These are phyloP conservation scores for Didymella segeticola DNA, from an alignment of 2,329 filamentous ascomycete genomes.

Conservation along the genomic window DNA sequence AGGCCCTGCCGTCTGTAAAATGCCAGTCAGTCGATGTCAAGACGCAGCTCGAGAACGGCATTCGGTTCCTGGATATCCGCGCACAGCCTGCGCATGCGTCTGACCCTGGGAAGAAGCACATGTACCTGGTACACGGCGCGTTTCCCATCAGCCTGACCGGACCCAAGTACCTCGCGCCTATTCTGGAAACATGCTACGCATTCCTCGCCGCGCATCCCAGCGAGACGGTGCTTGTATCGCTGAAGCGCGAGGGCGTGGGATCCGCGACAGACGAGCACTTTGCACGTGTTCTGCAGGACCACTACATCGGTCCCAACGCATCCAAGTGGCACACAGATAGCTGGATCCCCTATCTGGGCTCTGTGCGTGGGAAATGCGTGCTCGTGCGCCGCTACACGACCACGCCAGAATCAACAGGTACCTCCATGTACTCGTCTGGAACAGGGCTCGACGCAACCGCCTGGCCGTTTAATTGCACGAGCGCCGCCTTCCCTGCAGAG, in stretches of 20 bases:
- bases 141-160: conserved; percentile 89
- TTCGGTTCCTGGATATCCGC: conserved; percentile 93
- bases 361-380: conserved; percentile 81
- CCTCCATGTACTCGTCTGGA: conserved; percentile 25
- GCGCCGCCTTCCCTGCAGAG: conserved; percentile 71
- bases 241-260: conserved; percentile 92
- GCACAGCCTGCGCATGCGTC: conserved; percentile 70
- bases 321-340: conserved; percentile 79
- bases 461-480: conserved; percentile 90
- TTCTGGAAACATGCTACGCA: conserved; percentile 73
- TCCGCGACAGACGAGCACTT: conserved; percentile 80
- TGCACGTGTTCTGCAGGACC: conserved; percentile 72
- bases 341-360: conserved; percentile 75
- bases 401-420: neutral
- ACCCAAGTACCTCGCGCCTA: conserved; percentile 75
- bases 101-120: conserved; percentile 66
- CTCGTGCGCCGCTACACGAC: conserved; percentile 81
- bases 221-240: conserved; percentile 82
- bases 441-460: conserved; percentile 65
- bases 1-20: conserved; percentile 87
- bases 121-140: conserved; percentile 85
- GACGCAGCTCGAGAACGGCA: conserved; percentile 84
- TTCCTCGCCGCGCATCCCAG: conserved; percentile 80
- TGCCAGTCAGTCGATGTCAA: conserved; percentile 83
- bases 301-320: conserved; percentile 68